Percentiles rank a stretch among this genome's conserved stretches.
phyloP scores from a whole-genome alignment of 225 moss, liverwort and hornwort species.

The Marchantia polymorpha region DNA sequence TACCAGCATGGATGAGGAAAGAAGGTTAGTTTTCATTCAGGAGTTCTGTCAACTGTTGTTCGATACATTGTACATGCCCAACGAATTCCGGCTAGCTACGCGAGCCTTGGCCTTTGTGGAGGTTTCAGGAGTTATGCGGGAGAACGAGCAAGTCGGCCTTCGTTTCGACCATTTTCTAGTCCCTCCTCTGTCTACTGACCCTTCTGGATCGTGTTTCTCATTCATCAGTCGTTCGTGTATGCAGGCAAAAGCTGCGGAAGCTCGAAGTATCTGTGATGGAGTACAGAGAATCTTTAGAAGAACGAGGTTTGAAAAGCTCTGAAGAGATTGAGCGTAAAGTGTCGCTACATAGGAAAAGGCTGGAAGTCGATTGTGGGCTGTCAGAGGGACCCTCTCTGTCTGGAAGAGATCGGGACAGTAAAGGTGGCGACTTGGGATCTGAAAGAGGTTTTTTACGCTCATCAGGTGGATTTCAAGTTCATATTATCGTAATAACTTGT shows the following conservation, averaged over 20 bases:
- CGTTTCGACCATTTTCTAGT: neutral
- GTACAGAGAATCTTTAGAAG: conserved; percentile 93
- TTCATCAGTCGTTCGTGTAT: neutral
- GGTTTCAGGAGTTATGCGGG: too few relatives aligned
- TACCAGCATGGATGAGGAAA: conserved; percentile 86
- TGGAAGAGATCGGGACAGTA: conserved; percentile 66
- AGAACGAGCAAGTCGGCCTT: neutral
- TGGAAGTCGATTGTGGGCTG: conserved; percentile 81
- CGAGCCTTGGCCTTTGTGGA: neutral
- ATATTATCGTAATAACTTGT: neutral
- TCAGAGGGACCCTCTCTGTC: conserved; percentile 61
- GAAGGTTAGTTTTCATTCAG: conserved; percentile 48
- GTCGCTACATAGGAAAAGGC: conserved; percentile 69
- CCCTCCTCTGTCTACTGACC: neutral
- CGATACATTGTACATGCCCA: too few relatives aligned
- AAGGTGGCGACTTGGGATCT: conserved; percentile 59
- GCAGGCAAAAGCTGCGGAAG: conserved; percentile 95
- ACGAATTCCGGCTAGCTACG: too few relatives aligned
- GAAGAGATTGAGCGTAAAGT: conserved; percentile 93
- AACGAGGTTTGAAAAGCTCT: conserved; percentile 74
- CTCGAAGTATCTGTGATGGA: conserved; percentile 93
- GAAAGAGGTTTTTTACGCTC: conserved; percentile 58
- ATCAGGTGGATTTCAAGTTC: conserved; percentile 48
- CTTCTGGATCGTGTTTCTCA: neutral
- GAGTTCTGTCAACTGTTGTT: too few relatives aligned